Evolutionary conservation across 441 rosid genomes (phyloP), one percentile per base, ranked within the genome.

Genomic region (Populus hybrid): DNA sequence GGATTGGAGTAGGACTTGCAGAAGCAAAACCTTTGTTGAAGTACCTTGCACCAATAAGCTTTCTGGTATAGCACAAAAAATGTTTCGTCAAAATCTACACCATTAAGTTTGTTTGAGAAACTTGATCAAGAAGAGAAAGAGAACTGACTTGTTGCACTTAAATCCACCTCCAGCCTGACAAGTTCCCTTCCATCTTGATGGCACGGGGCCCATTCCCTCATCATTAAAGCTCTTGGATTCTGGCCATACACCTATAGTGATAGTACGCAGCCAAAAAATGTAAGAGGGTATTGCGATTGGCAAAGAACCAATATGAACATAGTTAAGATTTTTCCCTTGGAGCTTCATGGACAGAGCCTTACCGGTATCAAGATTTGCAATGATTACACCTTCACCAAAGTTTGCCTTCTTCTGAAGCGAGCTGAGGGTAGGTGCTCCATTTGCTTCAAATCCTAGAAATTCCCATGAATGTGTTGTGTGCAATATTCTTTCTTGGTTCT

Each of bases 21-120:
- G 78, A 86, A 46, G 82, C 84, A 32, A 63, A 86, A 34, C 97
- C 98, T 75, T 73, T 89, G 86, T 76, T 86, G 71, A 86, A 92
- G 32, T 87, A 84, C 75, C 85, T 88, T 10, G 95, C 97, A 0
- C 98, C 97, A 65, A 94, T 94, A 10, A 94, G 81, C 77, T 94
- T 94, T 66, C 91, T 82, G 75, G 1, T 3, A 1, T 0, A 32
- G 5, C 9, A 24, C 36, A 14, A 1, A 63, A 18, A 5, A 6
- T 72, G 8, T 8, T 20, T 11, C 36, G 53, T 11, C 20, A 46
- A 46, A 46, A 46, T 14, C 20, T 46, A 14, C 20, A 46, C 18
- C 5, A 14, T 46, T 14, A 20, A 23, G 23, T 12, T 11, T 5
- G 10, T 70, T n/a, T 3, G 50, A 23, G n/a, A 70, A 11, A 65